Conservation (phyloP, 2,329 filamentous ascomycete genomes). For the Fusarium sp. region DNA sequence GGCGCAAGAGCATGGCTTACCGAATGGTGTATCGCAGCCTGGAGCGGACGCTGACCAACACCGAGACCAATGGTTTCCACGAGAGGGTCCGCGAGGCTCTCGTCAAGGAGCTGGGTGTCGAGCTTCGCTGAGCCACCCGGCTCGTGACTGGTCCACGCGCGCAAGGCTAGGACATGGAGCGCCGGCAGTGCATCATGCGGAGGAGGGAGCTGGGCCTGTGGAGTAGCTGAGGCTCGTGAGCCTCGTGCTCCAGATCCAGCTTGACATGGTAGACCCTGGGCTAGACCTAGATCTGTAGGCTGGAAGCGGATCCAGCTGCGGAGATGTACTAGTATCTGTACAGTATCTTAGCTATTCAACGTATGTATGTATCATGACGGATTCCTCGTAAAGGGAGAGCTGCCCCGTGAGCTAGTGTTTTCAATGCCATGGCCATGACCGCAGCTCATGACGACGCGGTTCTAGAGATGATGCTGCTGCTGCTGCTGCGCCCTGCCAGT, state of each 20-base stretch:
- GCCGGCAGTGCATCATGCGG: not conserved
- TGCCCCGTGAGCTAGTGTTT: conserved; percentile 10
- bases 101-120: conserved; percentile 79
- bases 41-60: conserved; percentile 88
- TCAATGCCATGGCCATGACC: not conserved
- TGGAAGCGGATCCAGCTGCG: conserved; percentile 19
- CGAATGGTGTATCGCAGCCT: conserved; percentile 93
- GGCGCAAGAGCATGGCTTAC: conserved; percentile 88
- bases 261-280: conserved; percentile 25
- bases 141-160: not conserved
- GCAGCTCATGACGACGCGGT: conserved; percentile 7
- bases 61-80: conserved; percentile 83
- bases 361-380: conserved; percentile 5
- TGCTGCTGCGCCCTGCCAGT: conserved; percentile 33
- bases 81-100: conserved; percentile 73
- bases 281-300: conserved; percentile 14
- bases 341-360: conserved; percentile 1
- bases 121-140: conserved; percentile 56
- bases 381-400: not conserved
- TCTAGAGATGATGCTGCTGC: conserved; percentile 5
- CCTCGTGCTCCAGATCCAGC: conserved; percentile 20
- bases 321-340: conserved; percentile 26
- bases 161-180: not conserved
- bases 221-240: conserved; percentile 34
- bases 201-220: conserved; percentile 36